These are phyloP conservation scores for Echites panduratus DNA, from an alignment of 257 asterid genomes.

Conservation along the genomic window DNA sequence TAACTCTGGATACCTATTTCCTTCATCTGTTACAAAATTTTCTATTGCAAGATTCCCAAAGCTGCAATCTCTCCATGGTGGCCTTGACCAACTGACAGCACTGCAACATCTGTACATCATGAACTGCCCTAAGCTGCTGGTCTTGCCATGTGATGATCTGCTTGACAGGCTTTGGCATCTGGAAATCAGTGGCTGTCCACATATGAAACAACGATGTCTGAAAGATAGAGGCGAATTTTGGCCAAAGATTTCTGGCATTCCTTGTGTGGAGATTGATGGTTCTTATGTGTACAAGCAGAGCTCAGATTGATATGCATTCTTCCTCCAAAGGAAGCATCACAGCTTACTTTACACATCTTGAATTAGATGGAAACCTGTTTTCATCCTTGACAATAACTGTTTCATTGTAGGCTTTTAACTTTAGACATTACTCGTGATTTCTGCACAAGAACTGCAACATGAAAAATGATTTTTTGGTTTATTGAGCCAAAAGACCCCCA, in stretches of 20 bases:
- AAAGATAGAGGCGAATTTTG: conserved; percentile 56
- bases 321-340: background rate
- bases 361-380: background rate
- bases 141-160: conserved; percentile 42
- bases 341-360: background rate
- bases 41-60: conserved; percentile 57
- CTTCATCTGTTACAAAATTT: conserved; percentile 37
- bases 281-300: conserved; percentile 32
- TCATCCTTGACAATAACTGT: background rate
- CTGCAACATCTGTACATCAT: conserved; percentile 48
- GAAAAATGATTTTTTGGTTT: too few relatives aligned
- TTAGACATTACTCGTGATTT: background rate
- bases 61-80: conserved; percentile 42
- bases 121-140: conserved; percentile 46
- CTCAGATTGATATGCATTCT: conserved; percentile 10
- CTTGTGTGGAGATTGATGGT: conserved; percentile 62
- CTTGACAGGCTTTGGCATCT: conserved; percentile 61
- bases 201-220: conserved; percentile 35
- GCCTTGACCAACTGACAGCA: conserved; percentile 41
- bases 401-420: too few relatives aligned
- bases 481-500: too few relatives aligned
- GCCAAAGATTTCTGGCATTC: conserved; percentile 56
- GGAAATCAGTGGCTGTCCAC: conserved; percentile 48
- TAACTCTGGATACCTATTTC: conserved; percentile 37
- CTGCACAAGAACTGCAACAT: background rate